phyloP scores from a whole-genome alignment of 768 basidiomycete genomes.

The Boletus insuetus region DNA sequence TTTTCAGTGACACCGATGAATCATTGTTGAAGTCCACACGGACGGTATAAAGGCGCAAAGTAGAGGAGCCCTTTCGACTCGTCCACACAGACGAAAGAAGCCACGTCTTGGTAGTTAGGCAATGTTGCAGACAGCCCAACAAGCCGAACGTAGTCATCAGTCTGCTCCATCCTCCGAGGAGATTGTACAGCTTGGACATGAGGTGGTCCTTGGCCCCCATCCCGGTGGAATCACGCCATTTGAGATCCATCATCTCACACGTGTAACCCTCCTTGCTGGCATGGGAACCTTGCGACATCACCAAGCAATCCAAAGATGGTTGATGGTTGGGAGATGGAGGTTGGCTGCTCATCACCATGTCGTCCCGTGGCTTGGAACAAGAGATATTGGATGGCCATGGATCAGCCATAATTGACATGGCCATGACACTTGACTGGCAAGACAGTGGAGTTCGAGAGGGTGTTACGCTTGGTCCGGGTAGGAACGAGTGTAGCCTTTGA shows the following conservation, averaged over 20 bases:
- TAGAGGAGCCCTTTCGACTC: too few relatives aligned
- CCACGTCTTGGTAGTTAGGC: too few relatives aligned
- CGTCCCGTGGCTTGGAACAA: constrained; percentile 28
- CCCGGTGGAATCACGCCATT: constrained; percentile 18
- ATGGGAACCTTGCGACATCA: constrained; percentile 14
- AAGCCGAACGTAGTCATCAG: too few relatives aligned
- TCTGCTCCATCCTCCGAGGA: constrained; percentile 30
- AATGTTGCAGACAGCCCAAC: too few relatives aligned
- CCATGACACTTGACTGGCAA: constrained; percentile 24
- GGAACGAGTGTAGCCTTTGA: too few relatives aligned
- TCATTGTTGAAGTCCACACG: too few relatives aligned
- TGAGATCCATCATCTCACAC: constrained; percentile 25
- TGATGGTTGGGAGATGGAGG: constrained; percentile 28
- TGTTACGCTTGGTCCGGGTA: too few relatives aligned
- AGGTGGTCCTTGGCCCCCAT: constrained; percentile 29
- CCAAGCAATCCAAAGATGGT: constrained; percentile 22
- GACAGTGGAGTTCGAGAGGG: constrained; percentile 27
- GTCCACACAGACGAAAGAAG: too few relatives aligned
- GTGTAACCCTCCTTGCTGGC: constrained; percentile 11
- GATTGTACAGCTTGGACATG: constrained; percentile 43
- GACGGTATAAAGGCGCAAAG: too few relatives aligned
- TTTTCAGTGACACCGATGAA: too few relatives aligned
- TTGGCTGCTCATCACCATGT: constrained; percentile 28
- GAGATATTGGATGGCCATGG: constrained; percentile 22
- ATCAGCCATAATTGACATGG: constrained; percentile 28